Conservation (phyloP, 2,329 filamentous ascomycete genomes). For the Sporothrix phasma region DNA sequence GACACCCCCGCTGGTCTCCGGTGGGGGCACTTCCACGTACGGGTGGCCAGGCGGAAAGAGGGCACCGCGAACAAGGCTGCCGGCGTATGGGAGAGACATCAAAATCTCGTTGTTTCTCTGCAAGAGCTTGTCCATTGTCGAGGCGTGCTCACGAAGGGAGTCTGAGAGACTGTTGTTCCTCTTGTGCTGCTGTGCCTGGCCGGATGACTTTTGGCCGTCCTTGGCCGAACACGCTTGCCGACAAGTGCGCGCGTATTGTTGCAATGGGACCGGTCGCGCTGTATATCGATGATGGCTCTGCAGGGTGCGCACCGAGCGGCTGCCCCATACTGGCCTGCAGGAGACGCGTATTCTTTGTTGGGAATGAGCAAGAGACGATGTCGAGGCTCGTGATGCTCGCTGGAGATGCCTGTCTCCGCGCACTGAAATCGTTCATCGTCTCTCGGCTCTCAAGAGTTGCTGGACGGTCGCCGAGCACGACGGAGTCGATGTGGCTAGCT, state of each 20-base stretch:
- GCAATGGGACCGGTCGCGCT: conserved; percentile 42
- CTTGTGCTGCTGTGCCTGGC: conserved; percentile 49
- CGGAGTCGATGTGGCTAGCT: conserved; percentile 39
- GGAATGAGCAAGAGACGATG: conserved; percentile 54
- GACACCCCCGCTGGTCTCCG: conserved; percentile 36
- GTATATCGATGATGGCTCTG: conserved; percentile 40
- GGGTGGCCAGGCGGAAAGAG: conserved; percentile 73
- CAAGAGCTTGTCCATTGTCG: conserved; percentile 36
- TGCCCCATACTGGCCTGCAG: conserved; percentile 32
- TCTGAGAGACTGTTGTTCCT: conserved; percentile 82
- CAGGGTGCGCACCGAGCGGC: conserved; percentile 46
- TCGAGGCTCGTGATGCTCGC: conserved; percentile 50
- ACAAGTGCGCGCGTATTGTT: conserved; percentile 45
- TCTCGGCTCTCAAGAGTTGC: conserved; percentile 35
- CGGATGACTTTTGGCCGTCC: conserved; percentile 24
- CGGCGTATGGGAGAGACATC: conserved; percentile 58
- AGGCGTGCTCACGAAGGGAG: conserved; percentile 61
- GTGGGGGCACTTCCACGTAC: conserved; percentile 58
- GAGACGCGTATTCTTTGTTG: conserved; percentile 38
- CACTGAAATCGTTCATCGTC: conserved; percentile 21
- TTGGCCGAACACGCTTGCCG: conserved; percentile 49
- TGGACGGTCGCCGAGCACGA: conserved; percentile 36
- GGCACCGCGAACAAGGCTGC: conserved; percentile 79
- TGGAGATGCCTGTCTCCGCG: conserved; percentile 38
- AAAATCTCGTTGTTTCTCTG: conserved; percentile 48